phyloP scores from a whole-genome alignment of 805 yeast genomes.

The Candida xiaguanensis region DNA sequence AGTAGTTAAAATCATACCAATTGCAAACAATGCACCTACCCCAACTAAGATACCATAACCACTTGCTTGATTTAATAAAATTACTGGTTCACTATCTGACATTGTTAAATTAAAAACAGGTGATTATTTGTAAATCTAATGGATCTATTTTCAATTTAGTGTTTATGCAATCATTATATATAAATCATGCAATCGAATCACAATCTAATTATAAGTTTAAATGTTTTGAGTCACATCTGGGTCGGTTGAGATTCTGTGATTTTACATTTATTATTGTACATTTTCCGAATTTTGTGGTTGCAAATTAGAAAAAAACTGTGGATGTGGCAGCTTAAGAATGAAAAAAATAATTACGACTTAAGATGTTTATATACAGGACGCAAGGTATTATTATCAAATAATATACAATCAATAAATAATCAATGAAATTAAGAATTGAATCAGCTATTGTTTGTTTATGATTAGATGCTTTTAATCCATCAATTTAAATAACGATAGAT shows the following conservation, averaged over 20 bases:
- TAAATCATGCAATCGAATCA: neutral
- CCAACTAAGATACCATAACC: slow-evolving; percentile 32
- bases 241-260: slow-evolving; percentile 1
- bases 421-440: too few species aligned
- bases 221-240: slow-evolving; percentile 3
- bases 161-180: neutral
- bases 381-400: too few species aligned
- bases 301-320: slow-evolving; percentile 1
- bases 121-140: too few species aligned
- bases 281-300: neutral
- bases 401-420: neutral
- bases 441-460: too few species aligned
- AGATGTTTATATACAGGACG: neutral
- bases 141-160: too few species aligned
- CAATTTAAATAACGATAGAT: too few species aligned
- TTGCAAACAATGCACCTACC: slow-evolving; percentile 27
- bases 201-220: too few species aligned
- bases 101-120: neutral
- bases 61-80: slow-evolving; percentile 20
- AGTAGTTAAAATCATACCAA: slow-evolving; percentile 24
- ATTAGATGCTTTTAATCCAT: too few species aligned
- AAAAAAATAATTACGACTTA: too few species aligned
- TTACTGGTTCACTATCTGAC: slow-evolving; percentile 5
- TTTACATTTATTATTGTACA: neutral
- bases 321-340: neutral